Base-by-base conservation (phyloP, 2,329 filamentous ascomycete genomes). In the Aspergillus aculeatus region DNA sequence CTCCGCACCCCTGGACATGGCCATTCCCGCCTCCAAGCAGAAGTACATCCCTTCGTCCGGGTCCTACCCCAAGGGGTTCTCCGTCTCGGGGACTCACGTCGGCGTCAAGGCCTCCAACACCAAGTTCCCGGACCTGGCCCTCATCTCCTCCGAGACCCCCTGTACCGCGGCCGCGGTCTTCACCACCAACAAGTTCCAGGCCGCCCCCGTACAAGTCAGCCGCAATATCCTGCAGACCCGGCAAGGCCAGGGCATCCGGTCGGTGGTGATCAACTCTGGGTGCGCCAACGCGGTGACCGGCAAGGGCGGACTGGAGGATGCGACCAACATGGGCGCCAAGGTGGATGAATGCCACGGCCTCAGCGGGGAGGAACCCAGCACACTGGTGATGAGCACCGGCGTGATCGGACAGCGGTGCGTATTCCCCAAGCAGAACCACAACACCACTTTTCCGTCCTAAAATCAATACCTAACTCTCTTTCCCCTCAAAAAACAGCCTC, bases 221-320 rank as follows among this genome's bases (percentile, higher is more conserved):
- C 84, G 87, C 64, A 83, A 89, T 59, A 85, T 93, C 61, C 79
- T 96, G 38, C 82, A 86, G 73, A 82, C 81, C 65, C 85, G 86
- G 66, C 80, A 82, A 51, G 90, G 91, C 60, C 75, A 83, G 12
- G 91, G 89, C 1, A 84, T 98, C 58, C 84, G 89, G 62, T 90
- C 90, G 56, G 88, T 99, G 26, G 85, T 99, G 57, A 87, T 97
- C 77, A 99, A 99, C 78, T 96, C 93, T 12, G 95, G 95, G 59
- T 97, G 94, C 71, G 95, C 95, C 61, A 99, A 99, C 79, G 95
- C 95, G 11, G 95, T 99, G 38, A 99, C 95, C 4, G 95, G 95
- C 53, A 90, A 88, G 75, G 89, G 91, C 49, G 95, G 95, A 1
- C 81, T 96, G 56, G 89, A 96, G 71, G 93, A 99, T 81, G 95